Evolutionary conservation across 306 rosid genomes (phyloP).

Genomic region (Urtica urens): DNA sequence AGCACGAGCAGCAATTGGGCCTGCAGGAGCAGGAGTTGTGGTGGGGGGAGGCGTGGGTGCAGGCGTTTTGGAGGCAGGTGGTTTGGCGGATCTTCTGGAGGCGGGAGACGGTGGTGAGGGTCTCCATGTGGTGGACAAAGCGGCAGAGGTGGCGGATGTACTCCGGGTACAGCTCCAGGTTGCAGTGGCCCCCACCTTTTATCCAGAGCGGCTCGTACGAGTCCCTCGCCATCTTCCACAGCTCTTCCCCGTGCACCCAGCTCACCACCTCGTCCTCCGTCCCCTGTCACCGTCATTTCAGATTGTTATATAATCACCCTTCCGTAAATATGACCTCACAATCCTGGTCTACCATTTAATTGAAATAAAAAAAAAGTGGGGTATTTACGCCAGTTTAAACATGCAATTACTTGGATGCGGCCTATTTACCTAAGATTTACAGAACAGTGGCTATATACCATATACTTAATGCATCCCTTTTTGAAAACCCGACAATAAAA

Average conservation of each 20-base stretch:
- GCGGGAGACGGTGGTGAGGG: conserved; percentile 53
- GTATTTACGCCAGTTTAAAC: no score
- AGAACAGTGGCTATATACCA: no score
- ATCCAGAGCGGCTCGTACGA: conserved; percentile 94
- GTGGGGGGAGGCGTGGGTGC: conserved; percentile 1
- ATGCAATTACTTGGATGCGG: no score
- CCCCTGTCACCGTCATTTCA: conserved; percentile 37
- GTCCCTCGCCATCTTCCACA: conserved; percentile 82
- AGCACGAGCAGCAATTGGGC: conserved; percentile 25
- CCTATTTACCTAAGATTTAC: no score
- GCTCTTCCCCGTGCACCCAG: conserved; percentile 81
- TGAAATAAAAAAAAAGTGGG: no score
- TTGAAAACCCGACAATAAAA: no score
- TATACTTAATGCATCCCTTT: no score
- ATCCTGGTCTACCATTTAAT: no score
- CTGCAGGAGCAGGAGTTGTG: conserved; percentile 21
- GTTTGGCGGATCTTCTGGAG: conserved; percentile 55
- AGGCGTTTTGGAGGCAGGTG: conserved; percentile 20
- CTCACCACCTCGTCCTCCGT: conserved; percentile 93
- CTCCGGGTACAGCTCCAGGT: conserved; percentile 95
- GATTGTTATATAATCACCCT: no score
- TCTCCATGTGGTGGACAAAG: conserved; percentile 82
- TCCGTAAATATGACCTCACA: no score
- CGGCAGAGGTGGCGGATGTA: conserved; percentile 80
- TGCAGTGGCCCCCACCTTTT: conserved; percentile 96